Percentiles rank a stretch among this genome's conserved stretches.
Conservation (phyloP, 164 flowering plant species). For the Echeveria elegans region DNA sequence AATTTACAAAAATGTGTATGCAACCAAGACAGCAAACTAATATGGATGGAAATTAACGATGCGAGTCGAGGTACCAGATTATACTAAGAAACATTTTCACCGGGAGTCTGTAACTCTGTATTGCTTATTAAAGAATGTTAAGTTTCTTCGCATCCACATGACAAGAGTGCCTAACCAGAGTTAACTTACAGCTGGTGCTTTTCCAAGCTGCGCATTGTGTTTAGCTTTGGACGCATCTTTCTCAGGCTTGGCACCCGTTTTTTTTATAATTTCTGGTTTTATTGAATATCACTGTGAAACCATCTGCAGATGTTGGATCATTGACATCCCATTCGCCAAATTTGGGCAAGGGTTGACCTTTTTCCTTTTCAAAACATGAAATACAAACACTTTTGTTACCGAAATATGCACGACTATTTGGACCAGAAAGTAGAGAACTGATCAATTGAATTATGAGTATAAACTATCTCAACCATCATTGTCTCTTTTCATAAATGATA, state of each 20-base stretch:
- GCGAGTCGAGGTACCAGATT: no score
- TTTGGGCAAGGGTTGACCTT: conserved; percentile 6
- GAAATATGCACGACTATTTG: not conserved
- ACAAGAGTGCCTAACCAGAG: no score
- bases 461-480: not conserved
- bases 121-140: no score
- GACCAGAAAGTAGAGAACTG: not conserved
- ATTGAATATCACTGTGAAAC: conserved; percentile 7
- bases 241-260: not conserved
- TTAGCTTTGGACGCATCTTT: no score
- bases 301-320: conserved; percentile 8
- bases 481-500: not conserved
- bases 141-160: no score
- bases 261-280: conserved; percentile 4
- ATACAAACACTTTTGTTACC: not conserved
- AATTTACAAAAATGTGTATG: no score
- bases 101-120: no score
- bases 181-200: no score
- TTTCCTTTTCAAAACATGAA: conserved; percentile 5
- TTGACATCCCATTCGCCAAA: conserved; percentile 11
- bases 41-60: no score
- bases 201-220: no score
- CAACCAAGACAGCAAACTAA: no score
- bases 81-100: no score
- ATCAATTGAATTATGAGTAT: not conserved